phyloP scores from a whole-genome alignment of 2,329 filamentous ascomycete species.

The Arthrobotrys iridis region DNA sequence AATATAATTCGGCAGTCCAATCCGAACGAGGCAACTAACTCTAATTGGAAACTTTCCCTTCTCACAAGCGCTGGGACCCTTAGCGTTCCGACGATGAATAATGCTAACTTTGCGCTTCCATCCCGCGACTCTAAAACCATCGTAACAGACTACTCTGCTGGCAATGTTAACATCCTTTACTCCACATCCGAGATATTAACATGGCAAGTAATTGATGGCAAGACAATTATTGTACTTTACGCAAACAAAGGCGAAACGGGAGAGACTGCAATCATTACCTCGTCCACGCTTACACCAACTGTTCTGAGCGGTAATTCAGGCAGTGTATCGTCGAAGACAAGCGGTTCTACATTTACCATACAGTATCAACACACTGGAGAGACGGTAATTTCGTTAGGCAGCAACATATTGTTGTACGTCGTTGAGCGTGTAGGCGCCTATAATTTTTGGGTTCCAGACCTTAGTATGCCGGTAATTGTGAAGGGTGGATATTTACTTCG shows the following conservation, averaged over 20 bases:
- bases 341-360: too few species aligned
- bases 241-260: slow-evolving; percentile 71
- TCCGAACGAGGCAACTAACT: slow-evolving; percentile 54
- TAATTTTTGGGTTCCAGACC: slow-evolving; percentile 74
- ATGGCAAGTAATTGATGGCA: slow-evolving; percentile 72
- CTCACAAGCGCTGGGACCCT: slow-evolving; percentile 57
- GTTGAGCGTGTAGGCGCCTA: slow-evolving; percentile 72
- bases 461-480: slow-evolving; percentile 66
- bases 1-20: slow-evolving; percentile 49
- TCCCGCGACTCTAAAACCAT: slow-evolving; percentile 65
- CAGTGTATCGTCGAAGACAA: slow-evolving; percentile 60
- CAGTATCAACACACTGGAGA: too few species aligned
- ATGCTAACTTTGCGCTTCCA: slow-evolving; percentile 65
- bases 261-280: slow-evolving; percentile 66
- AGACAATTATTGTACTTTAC: slow-evolving; percentile 72
- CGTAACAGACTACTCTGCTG: slow-evolving; percentile 73
- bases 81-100: slow-evolving; percentile 69
- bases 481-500: slow-evolving; percentile 74
- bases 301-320: slow-evolving; percentile 62
- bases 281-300: slow-evolving; percentile 61
- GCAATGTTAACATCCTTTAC: slow-evolving; percentile 70
- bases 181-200: slow-evolving; percentile 76
- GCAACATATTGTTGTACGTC: slow-evolving; percentile 68
- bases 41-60: slow-evolving; percentile 58
- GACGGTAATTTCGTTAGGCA: slow-evolving; percentile 66